These are phyloP conservation scores for Crataegus laevigata DNA, from an alignment of 306 rosid species.

Conservation along the genomic window DNA sequence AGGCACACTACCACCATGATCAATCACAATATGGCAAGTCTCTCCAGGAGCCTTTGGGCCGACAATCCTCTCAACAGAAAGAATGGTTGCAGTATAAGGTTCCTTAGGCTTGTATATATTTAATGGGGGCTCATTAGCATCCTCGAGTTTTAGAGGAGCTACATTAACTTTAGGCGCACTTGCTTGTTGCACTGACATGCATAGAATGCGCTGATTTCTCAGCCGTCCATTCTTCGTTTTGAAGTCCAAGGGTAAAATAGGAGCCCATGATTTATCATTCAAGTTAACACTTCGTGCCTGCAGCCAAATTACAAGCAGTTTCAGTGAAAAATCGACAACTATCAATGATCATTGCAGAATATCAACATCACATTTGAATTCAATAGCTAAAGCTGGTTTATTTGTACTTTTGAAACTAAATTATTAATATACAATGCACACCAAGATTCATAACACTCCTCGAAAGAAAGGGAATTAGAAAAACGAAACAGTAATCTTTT, in stretches of 20 bases:
- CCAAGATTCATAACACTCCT: neutral
- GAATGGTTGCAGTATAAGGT: conserved; percentile 89
- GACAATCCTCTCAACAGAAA: conserved; percentile 89
- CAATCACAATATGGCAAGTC: conserved; percentile 91
- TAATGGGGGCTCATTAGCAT: conserved; percentile 74
- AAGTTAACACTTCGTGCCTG: conserved; percentile 51
- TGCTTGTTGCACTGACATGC: conserved; percentile 92
- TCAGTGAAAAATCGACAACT: neutral
- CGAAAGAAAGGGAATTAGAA: neutral
- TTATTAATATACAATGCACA: neutral
- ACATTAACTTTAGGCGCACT: conserved; percentile 59
- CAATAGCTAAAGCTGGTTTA: neutral
- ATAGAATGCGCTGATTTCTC: conserved; percentile 39
- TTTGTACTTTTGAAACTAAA: neutral
- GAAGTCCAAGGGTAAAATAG: conserved; percentile 35
- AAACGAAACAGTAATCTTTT: neutral
- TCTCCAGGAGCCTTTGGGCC: conserved; percentile 97
- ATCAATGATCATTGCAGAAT: neutral
- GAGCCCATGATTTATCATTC: conserved; percentile 52
- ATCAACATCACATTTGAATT: neutral
- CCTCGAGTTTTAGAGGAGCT: conserved; percentile 66
- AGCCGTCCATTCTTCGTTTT: conserved; percentile 30
- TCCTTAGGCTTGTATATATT: conserved; percentile 68
- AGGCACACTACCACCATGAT: conserved; percentile 91
- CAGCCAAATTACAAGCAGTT: conserved; percentile 20